A percentile compares a stretch with the other conserved stretches of the same genome.
Conservation (phyloP, 139 green algal genomes). For the Astrephomene gubernaculifera region DNA sequence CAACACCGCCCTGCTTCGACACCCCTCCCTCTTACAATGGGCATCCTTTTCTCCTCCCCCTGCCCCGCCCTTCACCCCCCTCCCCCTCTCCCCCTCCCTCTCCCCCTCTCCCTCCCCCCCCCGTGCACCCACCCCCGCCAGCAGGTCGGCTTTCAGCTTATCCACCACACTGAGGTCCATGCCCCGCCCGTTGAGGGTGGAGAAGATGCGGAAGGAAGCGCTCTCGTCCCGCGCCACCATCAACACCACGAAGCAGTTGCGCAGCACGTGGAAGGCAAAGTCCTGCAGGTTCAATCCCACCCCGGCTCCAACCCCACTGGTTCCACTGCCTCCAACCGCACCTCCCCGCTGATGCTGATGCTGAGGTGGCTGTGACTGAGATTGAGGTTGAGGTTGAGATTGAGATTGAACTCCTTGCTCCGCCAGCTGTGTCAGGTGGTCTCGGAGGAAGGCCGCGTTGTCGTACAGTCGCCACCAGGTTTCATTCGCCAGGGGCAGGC, state of each 20-base stretch:
- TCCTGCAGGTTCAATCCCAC: constrained; percentile 38
- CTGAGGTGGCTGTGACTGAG: no score
- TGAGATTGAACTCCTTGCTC: no score
- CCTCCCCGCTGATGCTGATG: no score
- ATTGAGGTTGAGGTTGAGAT: no score
- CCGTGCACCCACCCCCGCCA: constrained; percentile 49
- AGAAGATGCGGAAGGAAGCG: constrained; percentile 70
- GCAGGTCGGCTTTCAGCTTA: constrained; percentile 72
- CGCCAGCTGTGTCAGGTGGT: constrained; percentile 39
- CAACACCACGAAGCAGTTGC: constrained; percentile 65
- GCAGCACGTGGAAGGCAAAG: constrained; percentile 65
- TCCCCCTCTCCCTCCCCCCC: background rate
- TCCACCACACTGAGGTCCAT: constrained; percentile 68
- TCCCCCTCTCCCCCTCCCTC: no score
- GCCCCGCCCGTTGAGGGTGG: constrained; percentile 64
- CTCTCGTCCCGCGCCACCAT: constrained; percentile 68
- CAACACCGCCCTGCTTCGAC: no score
- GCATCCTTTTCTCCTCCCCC: no score
- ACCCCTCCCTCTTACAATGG: no score
- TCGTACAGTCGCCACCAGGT: constrained; percentile 59
- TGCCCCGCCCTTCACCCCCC: background rate
- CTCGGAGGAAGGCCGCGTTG: constrained; percentile 51
- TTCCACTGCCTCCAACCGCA: background rate
- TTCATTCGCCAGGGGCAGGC: constrained; percentile 56
- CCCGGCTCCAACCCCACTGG: background rate